These are phyloP conservation scores for Calycina herbarum DNA, from an alignment of 2,329 filamentous ascomycete genomes.

Conservation along the genomic window DNA sequence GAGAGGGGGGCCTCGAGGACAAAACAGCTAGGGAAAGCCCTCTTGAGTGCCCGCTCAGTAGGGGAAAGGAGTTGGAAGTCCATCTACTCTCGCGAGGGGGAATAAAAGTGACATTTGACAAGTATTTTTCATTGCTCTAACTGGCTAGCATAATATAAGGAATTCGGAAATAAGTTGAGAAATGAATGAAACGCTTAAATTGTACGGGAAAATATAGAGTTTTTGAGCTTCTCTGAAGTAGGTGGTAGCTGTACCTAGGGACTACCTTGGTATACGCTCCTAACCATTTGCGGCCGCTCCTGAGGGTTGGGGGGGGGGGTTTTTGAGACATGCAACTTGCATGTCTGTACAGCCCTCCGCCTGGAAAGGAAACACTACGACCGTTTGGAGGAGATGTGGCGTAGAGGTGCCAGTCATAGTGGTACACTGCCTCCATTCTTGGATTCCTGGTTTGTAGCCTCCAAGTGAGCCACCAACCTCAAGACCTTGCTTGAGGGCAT, in stretches of 20 bases:
- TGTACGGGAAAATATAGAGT: neutral
- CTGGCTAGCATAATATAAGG: too few species aligned
- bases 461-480: neutral
- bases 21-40: slow-evolving; percentile 6
- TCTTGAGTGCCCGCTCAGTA: slow-evolving; percentile 5
- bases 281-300: neutral
- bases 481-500: neutral
- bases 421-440: slow-evolving; percentile 1
- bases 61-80: neutral
- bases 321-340: slow-evolving; percentile 1
- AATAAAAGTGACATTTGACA: neutral
- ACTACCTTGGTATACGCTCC: neutral
- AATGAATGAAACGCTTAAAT: neutral
- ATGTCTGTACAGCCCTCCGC: neutral
- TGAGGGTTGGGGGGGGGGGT: neutral
- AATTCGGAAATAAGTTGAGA: too few species aligned
- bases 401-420: neutral
- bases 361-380: neutral
- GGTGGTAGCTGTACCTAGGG: neutral
- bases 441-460: neutral
- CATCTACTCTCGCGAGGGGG: neutral
- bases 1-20: slow-evolving; percentile 9
- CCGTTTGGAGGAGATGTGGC: neutral
- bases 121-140: too few species aligned
- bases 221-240: neutral